These are phyloP conservation scores for Hypericum perforatum DNA, from an alignment of 345 rosid species.

Conservation along the genomic window DNA sequence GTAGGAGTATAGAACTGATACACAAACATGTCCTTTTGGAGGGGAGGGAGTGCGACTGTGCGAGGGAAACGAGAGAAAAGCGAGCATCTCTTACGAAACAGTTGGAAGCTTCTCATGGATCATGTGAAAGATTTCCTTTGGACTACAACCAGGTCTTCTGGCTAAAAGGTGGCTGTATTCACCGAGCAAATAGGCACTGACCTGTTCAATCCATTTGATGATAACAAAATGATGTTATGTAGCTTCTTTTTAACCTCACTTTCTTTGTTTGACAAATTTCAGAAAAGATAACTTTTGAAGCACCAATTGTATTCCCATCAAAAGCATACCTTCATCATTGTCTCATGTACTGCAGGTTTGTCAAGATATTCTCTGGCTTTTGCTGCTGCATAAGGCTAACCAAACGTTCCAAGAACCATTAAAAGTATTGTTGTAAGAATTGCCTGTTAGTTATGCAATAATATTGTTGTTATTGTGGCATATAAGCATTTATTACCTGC, in stretches of 20 bases:
- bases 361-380: slow-evolving; percentile 91
- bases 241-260: background rate
- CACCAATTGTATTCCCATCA: background rate
- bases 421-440: background rate
- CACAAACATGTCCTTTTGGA: slow-evolving; percentile 1
- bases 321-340: slow-evolving; percentile 89
- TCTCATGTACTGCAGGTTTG: slow-evolving; percentile 91
- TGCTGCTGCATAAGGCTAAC: slow-evolving; percentile 91
- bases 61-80: slow-evolving; percentile 14
- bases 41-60: too few relatives aligned
- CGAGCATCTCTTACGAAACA: slow-evolving; percentile 63
- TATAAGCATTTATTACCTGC: slow-evolving; percentile 43
- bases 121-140: slow-evolving; percentile 73
- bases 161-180: slow-evolving; percentile 96
- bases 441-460: too few relatives aligned
- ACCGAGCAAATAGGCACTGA: slow-evolving; percentile 92
- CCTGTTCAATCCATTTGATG: slow-evolving; percentile 36
- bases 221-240: slow-evolving; percentile 2
- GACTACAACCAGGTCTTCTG: slow-evolving; percentile 93
- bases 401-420: slow-evolving; percentile 19
- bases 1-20: slow-evolving; percentile 5
- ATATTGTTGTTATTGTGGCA: background rate
- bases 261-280: background rate
- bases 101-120: slow-evolving; percentile 96
- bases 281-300: background rate